A percentile compares a stretch with the other conserved stretches of the same genome.
These are phyloP conservation scores for Metarhizium humberi DNA, from an alignment of 2,329 filamentous ascomycete species.

Conservation along the genomic window DNA sequence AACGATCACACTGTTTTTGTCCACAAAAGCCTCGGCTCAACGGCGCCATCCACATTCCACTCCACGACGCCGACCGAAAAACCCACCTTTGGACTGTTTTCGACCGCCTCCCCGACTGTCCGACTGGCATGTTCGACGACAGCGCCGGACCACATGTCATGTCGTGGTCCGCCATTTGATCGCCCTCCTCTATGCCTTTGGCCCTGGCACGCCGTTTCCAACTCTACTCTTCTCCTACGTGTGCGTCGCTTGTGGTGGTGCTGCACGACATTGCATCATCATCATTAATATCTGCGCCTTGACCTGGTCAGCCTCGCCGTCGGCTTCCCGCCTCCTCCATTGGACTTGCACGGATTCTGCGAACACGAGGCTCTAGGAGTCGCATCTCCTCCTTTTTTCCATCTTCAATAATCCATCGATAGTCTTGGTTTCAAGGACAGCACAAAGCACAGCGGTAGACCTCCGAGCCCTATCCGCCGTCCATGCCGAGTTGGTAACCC, in stretches of 20 bases:
- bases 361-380: background rate
- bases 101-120: slow-evolving; percentile 1
- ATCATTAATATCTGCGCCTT: background rate
- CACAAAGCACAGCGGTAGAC: background rate
- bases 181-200: slow-evolving; percentile 2
- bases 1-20: background rate
- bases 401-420: background rate
- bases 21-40: slow-evolving; percentile 3
- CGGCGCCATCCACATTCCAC: background rate
- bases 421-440: background rate
- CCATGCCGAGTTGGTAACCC: background rate
- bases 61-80: slow-evolving; percentile 8
- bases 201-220: slow-evolving; percentile 1
- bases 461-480: background rate
- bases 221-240: slow-evolving; percentile 1
- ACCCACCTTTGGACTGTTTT: background rate
- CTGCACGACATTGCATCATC: background rate
- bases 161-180: slow-evolving; percentile 5
- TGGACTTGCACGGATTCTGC: background rate
- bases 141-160: slow-evolving; percentile 12
- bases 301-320: background rate
- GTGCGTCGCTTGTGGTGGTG: background rate
- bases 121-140: slow-evolving; percentile 6
- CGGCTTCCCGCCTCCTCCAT: background rate
- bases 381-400: background rate